Evolutionary conservation across 768 basidiomycete species (phyloP).

Genomic region (Cyclocybe cylindracea): DNA sequence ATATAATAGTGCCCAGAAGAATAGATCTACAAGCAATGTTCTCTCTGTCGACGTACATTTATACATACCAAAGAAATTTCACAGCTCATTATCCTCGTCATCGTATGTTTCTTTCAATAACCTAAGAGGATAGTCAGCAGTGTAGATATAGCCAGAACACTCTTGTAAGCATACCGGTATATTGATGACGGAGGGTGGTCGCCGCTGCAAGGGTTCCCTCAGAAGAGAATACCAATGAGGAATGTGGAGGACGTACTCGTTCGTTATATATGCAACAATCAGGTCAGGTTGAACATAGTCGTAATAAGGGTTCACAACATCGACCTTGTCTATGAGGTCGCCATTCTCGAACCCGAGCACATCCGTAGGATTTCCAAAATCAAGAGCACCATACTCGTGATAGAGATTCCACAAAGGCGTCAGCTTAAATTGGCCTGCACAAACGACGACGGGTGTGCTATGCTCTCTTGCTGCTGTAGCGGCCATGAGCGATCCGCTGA

Average conservation of each 20-base stretch:
- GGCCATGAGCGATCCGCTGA: slow-evolving; percentile 81
- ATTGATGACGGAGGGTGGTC: slow-evolving; percentile 96
- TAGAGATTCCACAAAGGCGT: slow-evolving; percentile 90
- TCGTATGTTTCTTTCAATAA: slow-evolving; percentile 94
- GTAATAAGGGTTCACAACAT: slow-evolving; percentile 94
- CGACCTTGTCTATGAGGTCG: slow-evolving; percentile 80
- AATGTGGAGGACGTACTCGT: slow-evolving; percentile 70
- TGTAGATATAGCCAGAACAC: neutral
- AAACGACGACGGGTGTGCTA: slow-evolving; percentile 90
- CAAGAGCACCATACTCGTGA: slow-evolving; percentile 82
- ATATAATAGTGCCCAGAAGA: slow-evolving; percentile 15
- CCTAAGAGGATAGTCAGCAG: slow-evolving; percentile 35
- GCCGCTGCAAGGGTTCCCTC: slow-evolving; percentile 55
- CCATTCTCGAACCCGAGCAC: slow-evolving; percentile 79
- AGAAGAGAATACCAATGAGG: slow-evolving; percentile 1
- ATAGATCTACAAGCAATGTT: slow-evolving; percentile 7
- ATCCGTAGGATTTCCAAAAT: slow-evolving; percentile 67
- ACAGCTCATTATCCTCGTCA: slow-evolving; percentile 89
- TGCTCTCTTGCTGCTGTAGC: slow-evolving; percentile 88
- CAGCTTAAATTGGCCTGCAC: slow-evolving; percentile 95
- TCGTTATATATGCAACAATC: slow-evolving; percentile 93
- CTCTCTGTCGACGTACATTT: slow-evolving; percentile 12
- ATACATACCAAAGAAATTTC: slow-evolving; percentile 16
- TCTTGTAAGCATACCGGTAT: slow-evolving; percentile 59
- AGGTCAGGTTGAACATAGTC: slow-evolving; percentile 94